phyloP scores from a whole-genome alignment of 73 alveolate genomes.

The Loxodes magnus region DNA sequence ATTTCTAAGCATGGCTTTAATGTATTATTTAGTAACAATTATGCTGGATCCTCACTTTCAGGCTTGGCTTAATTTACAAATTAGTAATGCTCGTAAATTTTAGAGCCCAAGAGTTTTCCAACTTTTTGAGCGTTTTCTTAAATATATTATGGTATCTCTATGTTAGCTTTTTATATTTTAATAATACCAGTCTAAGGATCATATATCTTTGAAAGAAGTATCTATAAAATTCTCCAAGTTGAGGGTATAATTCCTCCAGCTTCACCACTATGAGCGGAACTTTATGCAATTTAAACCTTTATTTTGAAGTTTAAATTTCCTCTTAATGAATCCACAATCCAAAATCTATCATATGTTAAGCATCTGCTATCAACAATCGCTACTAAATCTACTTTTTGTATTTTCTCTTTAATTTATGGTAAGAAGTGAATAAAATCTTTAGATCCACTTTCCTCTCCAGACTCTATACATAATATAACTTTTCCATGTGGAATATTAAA shows the following conservation, averaged over 20 bases:
- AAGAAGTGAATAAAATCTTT: constrained; percentile 60
- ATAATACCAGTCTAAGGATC: constrained; percentile 53
- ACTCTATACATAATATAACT: constrained; percentile 68
- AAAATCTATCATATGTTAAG: constrained; percentile 68
- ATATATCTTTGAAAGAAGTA: constrained; percentile 50
- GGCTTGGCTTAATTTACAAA: constrained; percentile 20
- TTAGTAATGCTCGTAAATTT: constrained; percentile 10
- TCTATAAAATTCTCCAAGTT: constrained; percentile 41
- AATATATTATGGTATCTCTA: constrained; percentile 28
- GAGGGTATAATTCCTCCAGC: constrained; percentile 64
- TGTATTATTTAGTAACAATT: constrained; percentile 25
- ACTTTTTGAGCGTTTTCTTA: constrained; percentile 14
- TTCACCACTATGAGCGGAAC: constrained; percentile 48
- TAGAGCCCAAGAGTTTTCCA: constrained; percentile 25
- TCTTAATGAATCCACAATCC: constrained; percentile 85
- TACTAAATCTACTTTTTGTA: constrained; percentile 69
- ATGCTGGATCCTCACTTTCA: constrained; percentile 22
- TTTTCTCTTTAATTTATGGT: constrained; percentile 34
- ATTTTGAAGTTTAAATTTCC: constrained; percentile 29
- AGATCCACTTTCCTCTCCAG: constrained; percentile 91
- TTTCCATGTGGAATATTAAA: constrained; percentile 53
- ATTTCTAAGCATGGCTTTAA: constrained; percentile 75
- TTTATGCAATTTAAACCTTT: constrained; percentile 13
- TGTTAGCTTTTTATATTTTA: constrained; percentile 15
- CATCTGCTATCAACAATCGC: constrained; percentile 83